Base-by-base conservation (phyloP, 2,329 filamentous ascomycete genomes). In the Aspergillus brasiliensis region DNA sequence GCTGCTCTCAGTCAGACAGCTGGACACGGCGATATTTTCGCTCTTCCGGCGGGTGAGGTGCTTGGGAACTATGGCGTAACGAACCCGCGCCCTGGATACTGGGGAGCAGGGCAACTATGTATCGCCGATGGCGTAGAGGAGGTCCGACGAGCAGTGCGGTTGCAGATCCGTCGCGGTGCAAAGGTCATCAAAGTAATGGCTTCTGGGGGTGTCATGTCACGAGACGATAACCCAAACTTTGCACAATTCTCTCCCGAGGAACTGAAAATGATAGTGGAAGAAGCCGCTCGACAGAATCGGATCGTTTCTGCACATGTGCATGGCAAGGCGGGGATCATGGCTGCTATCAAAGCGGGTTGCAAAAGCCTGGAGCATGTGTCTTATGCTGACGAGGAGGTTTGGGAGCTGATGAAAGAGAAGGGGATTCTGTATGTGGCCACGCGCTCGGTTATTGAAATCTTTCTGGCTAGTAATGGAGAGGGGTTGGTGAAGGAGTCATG, bases 331-430 rank as follows among this genome's bases (percentile, higher is more conserved):
- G 51, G 51, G 3, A 54, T 54, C 8, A 27, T 54, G 37, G 51
- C 51, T 10, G 51, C 51, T 10, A 54, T 54, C 3, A 37, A 44
- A 4, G 51, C 51, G 5, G 51, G 51, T 3, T 54, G 51, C 23
- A 54, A 54, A 11, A 54, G 51, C 21, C 23, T 54, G 15, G 51
- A 54, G 27, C 51, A 54, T 44, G 51, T 54, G 21, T 54, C 51
- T n/a, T 40, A 54, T 28, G 51, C 37, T 8, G 51, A 54, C 13
- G 51, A 54, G n/a, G 51, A 54, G 38, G 51, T 54, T 13, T 54
- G 17, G 17, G 15, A 54, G 37, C 23, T 44, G 7, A 54, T 54
- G 51, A 54, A 54, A 15, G 51, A 42, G 21, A 54, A 54, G 21
- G 23, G 37, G 0, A 19, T 54, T 17, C 15, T 54, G 15, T 54